Evolutionary conservation across 345 rosid genomes (phyloP), one percentile per base, ranked within the genome.

Genomic region (Limnanthes douglasii): DNA sequence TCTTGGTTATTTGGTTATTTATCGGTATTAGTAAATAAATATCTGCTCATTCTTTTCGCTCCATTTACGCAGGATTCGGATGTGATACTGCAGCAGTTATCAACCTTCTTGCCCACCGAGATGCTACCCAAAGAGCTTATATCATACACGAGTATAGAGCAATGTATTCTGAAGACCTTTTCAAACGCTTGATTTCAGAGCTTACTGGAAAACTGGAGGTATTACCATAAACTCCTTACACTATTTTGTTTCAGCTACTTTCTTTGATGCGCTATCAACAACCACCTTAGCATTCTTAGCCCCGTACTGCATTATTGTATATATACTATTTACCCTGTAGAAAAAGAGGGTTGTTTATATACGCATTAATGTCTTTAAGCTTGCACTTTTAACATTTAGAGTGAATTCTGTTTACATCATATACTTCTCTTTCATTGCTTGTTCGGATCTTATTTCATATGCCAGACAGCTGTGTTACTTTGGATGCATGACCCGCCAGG

Each of bases 401-500:
- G n/a, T n/a, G n/a, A n/a, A n/a, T n/a, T n/a, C n/a, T n/a, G n/a
- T n/a, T n/a, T n/a, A n/a, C n/a, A n/a, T n/a, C n/a, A n/a, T n/a
- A n/a, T n/a, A n/a, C n/a, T n/a, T n/a, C n/a, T n/a, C n/a, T 3
- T 19, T 15, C 42, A 20, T 8, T 18, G 17, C 11, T 17, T 9
- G 0, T 35, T n/a, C 32, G 5, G 6, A 34, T 16, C 15, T 24
- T 39, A 26, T 42, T 35, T 17, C 31, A 10, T 46, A 30, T 36
- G 30, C 39, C 62, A 78, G 90, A 61, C 20, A 5, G 79, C 80
- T 19, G 64, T 78, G 38, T 51, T 68, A 45, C 68, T 71, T 1
- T 78, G 90, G 90, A 68, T 71, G 72, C 61, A 58, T 34, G 77
- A 73, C 40, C 83, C 62, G 18, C 72, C 84, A 6, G 72, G 50